Evolutionary conservation across 306 rosid species (phyloP), one percentile per base, ranked within the genome.

Genomic region (Canavalia ensiformis): DNA sequence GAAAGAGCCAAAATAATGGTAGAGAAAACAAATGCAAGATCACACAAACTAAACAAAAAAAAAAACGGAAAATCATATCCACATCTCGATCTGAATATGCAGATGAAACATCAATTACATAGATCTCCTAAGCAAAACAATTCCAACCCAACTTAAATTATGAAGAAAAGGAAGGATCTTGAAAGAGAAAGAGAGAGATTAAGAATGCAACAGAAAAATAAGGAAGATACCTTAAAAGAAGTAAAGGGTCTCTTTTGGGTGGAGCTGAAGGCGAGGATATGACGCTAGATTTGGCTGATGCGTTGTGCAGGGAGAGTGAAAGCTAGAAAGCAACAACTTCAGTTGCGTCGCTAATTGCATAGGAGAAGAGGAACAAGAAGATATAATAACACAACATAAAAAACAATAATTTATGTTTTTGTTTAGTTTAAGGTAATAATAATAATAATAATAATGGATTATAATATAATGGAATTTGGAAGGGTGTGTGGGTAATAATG

Each of bases 201-300:
- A 25, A 65, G 51, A 80, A 84, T 47, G 80, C 31, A 81, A 84
- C 34, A 31, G 30, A 68, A 78, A 74, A 57, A 81, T 5, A 33
- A 86, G 79, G 41, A 33, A 74, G 64, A 46, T 88, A 86, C 89
- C 91, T 67, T 70, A 35, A 63, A 62, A 74, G 13, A 66, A 37
- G 68, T 4, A n/a, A 52, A 82, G 62, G 44, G 78, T 52, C 28
- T 47, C 34, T 50, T 75, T 34, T 44, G 57, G 29, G 71, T 30
- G 68, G 63, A 45, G 25, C 25, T 18, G 25, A 18, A 18, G 25
- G 25, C 25, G 25, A 62, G 66, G 9, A 52, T 70, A 66, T 76
- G 83, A 12, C 18, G 77, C 81, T 84, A 71, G 90, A 88, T 89
- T 90, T 86, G 90, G 82, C 47, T 80, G 90, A 87, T 63, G 80